Base-by-base conservation (phyloP, 164 flowering plant genomes). In the Piper longum region DNA sequence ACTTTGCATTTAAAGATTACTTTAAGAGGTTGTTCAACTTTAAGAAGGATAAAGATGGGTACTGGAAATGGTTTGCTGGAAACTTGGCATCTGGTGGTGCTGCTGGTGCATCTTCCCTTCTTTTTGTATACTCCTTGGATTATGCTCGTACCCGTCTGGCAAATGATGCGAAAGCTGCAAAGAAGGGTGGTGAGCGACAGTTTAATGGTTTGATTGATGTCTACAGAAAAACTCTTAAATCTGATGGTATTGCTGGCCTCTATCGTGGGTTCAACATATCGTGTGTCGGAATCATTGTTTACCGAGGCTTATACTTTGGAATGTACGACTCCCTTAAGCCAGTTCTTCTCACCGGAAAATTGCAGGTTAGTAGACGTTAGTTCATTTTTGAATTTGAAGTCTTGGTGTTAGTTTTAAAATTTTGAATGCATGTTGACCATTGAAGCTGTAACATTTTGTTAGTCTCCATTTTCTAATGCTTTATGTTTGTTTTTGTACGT, bases 1-100 rank as follows among this genome's bases (percentile, higher is more conserved):
- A 88, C 84, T 88, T 88, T 81, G 96, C 96, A 48, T 88, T 88
- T 74, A 88, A 88, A 74, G 96, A 88, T 71, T 86, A 88, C 85
- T 88, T 86, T 67, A 88, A 88, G 86, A 80, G 83, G 62, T 74
- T 86, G 43, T 86, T 88, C 62, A 83, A 81, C 80, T 86, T 83
- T 79, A 88, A 82, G 88, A 86, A 88, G 67, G 96, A 88, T 72
- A 75, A 76, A 64, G 91, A 88, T 77, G 89, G 89, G 44, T 88
- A 84, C 79, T 85, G 91, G 95, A 79, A 77, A 59, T 85, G 90
- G 88, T 87, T 87, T 67, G 91, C 84, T 61, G 89, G 91, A 11
- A 88, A 88, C 78, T 78, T 88, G 77, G 96, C 79, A 57, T 88
- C 96, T 67, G 96, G 96, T 71, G 91, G 88, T 77, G 87, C 85